Base-by-base conservation (phyloP, 306 rosid genomes). In the Vigna reflexopilosa region DNA sequence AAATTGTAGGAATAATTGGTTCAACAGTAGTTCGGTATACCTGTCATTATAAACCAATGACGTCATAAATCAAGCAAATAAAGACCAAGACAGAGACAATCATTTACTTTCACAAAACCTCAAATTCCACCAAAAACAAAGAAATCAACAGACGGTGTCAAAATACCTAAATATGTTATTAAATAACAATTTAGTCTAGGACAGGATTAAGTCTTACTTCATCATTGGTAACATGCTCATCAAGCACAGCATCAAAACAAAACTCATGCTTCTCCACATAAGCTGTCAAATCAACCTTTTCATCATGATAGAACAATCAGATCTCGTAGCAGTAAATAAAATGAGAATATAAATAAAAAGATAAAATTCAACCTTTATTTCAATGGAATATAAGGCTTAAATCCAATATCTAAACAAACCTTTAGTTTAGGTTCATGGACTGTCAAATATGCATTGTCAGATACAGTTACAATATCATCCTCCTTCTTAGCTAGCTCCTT, bases 231-330 rank as follows among this genome's bases (percentile, higher is more conserved):
- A 96, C 99, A 73, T 89, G 63, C 84, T 96, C 98, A 80, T 91
- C 84, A 73, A 96, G 95, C 81, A 96, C 99, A 28, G 99, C 98
- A 84, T 96, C 99, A 86, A 96, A 96, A 86, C 94, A 96, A 78
- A 96, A 96, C 83, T 96, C 99, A 56, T 96, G 98, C 87, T 96
- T 96, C 86, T 96, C 99, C 86, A 93, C 96, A 77, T 93, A 96
- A 59, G 99, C 99, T 28, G 99, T 96, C 90, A 96, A 85, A 86
- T 96, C 99, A 86, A 96, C 99, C 99, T 96, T 80, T 72, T 61
- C 68, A 84, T 65, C 68, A 84, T 61, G 80, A 49, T 45, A 77
- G 79, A 77, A 77, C 42, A 80, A 52, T 70, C 64, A 28, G 55
- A 77, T 77, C 45, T 26, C 51, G 50, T 42, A 73, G 61, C 38